phyloP scores from a whole-genome alignment of 2,329 filamentous ascomycete species.

The Onygenales sp. region DNA sequence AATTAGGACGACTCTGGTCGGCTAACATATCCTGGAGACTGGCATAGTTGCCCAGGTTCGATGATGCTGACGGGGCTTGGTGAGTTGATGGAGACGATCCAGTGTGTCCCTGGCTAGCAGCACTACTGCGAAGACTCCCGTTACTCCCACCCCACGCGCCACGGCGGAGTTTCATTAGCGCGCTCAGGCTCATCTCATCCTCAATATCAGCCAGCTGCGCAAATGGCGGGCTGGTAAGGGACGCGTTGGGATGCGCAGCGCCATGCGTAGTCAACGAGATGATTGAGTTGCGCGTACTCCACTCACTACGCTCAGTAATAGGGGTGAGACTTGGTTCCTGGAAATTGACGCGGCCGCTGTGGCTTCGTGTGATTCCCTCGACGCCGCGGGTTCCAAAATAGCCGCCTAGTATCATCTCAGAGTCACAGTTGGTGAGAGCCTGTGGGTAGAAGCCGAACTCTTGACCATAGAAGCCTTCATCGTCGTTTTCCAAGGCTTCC shows the following conservation, averaged over 20 bases:
- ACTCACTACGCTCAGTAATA: slow-evolving; percentile 92
- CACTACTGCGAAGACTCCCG: slow-evolving; percentile 54
- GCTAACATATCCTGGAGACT: slow-evolving; percentile 19
- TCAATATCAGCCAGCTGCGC: slow-evolving; percentile 64
- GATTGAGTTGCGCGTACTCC: slow-evolving; percentile 86
- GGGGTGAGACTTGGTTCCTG: slow-evolving; percentile 89
- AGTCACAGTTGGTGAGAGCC: slow-evolving; percentile 37
- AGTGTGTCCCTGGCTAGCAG: slow-evolving; percentile 22
- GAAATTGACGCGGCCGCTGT: slow-evolving; percentile 64
- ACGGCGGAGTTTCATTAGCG: slow-evolving; percentile 62
- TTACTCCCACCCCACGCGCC: slow-evolving; percentile 76
- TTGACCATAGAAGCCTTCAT: slow-evolving; percentile 87
- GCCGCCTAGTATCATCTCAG: slow-evolving; percentile 67
- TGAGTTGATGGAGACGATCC: slow-evolving; percentile 28
- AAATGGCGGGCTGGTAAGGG: slow-evolving; percentile 60
- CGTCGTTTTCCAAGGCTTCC: slow-evolving; percentile 82
- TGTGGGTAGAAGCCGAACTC: slow-evolving; percentile 92
- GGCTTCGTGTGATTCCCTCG: slow-evolving; percentile 51
- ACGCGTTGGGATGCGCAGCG: slow-evolving; percentile 33
- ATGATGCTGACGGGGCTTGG: slow-evolving; percentile 15
- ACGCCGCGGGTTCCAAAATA: slow-evolving; percentile 74
- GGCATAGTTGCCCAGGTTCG: slow-evolving; percentile 27
- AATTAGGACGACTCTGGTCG: background rate
- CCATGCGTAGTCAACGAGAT: slow-evolving; percentile 59
- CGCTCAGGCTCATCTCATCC: slow-evolving; percentile 62